Evolutionary conservation across 2,329 filamentous ascomycete genomes (phyloP).

Genomic region (Cladosporium colombiae): DNA sequence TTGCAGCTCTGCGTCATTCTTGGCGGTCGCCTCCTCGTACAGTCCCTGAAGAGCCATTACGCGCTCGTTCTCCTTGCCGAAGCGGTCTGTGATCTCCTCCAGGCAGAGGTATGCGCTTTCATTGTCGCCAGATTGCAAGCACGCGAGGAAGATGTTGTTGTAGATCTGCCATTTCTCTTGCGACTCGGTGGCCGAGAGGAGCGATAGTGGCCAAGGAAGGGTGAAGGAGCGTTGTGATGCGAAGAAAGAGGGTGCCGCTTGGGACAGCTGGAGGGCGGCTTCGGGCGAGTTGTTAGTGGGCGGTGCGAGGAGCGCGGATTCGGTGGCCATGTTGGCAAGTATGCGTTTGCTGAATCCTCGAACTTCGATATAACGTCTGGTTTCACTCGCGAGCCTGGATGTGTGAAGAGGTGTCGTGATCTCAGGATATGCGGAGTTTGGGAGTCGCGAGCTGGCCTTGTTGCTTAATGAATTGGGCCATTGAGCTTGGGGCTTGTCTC

Average conservation of each 20-base stretch:
- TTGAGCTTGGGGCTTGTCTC: constrained; percentile 10
- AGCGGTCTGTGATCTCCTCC: constrained; percentile 73
- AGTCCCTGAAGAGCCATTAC: constrained; percentile 81
- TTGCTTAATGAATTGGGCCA: constrained; percentile 9
- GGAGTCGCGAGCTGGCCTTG: neutral
- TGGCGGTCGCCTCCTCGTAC: constrained; percentile 78
- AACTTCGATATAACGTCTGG: neutral
- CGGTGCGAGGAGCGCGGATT: constrained; percentile 42
- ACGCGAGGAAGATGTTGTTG: constrained; percentile 83
- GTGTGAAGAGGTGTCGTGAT: neutral
- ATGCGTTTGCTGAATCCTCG: neutral
- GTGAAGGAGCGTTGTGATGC: constrained; percentile 36
- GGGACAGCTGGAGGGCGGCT: constrained; percentile 49
- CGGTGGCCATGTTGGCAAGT: constrained; percentile 27
- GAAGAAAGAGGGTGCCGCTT: constrained; percentile 45
- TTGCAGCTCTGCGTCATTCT: constrained; percentile 64
- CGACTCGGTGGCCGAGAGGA: constrained; percentile 61
- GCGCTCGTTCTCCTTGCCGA: constrained; percentile 81
- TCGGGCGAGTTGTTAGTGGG: constrained; percentile 42
- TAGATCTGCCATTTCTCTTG: constrained; percentile 81
- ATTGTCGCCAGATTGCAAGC: constrained; percentile 82
- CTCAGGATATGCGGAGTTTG: neutral
- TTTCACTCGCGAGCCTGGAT: neutral
- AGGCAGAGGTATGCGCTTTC: constrained; percentile 73
- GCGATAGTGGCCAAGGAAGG: constrained; percentile 54